Base-by-base conservation (phyloP, 2,329 filamentous ascomycete species). In the Clonostachys sp. region DNA sequence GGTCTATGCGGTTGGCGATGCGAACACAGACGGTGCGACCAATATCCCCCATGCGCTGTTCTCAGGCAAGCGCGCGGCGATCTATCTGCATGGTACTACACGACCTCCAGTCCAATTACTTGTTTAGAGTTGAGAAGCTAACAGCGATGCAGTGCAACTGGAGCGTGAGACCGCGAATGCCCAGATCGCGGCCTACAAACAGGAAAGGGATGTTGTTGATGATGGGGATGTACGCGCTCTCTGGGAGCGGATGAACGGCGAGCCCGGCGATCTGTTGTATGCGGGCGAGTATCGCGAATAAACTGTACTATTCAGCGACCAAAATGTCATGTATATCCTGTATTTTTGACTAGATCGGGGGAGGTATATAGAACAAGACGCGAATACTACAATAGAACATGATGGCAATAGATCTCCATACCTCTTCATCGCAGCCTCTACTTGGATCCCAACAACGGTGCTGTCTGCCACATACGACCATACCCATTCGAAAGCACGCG, bases 41-140 rank as follows among this genome's bases (percentile, higher is more conserved):
- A 84, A 84, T 51, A 74, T 84, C 1, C 79, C 79, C 0, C 80
- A 83, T 51, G 81, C 81, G 0, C 71, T 84, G 55, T 84, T 68
- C 55, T 76, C 66, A 12, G 81, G 80, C 4, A 84, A 84, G 69
- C 61, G 72, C 34, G 67, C 79, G 0, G 80, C 77, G 6, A 78
- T 84, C 2, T 80, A 64, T 44, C 49, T 81, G 5, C 81, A 84
- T 52, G 70, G 78, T 81, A 57, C 66, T 76, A 38, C 24, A 30
- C 24, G 8, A 30, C 24, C 10, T 12, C 20, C 12, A 5, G 18
- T 17, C 10, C 17, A 8, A 4, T 10, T 30, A 30, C 24, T 10
- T 30, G 3, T 30, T 30, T 6, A 9, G 24, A 10, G 24, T 30
- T 30, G 24, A 30, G 24, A 9, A 40, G 39, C 24, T 36, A 9